Base-by-base conservation (phyloP, 1,284 basidiomycete species). In the Melampsora americana region DNA sequence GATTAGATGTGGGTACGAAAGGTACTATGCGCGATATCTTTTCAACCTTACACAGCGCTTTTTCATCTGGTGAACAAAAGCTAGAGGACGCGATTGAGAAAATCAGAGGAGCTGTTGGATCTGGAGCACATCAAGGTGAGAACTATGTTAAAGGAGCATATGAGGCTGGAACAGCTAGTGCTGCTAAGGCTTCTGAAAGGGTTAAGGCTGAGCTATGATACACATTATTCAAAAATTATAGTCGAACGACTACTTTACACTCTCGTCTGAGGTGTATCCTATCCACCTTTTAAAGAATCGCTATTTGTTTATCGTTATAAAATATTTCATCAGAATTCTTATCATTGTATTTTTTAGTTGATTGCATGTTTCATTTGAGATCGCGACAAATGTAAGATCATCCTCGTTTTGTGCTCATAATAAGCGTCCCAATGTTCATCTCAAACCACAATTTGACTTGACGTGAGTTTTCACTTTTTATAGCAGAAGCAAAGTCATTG, bases 71-170 rank as follows among this genome's bases (percentile, higher is more conserved):
- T 50, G 79, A 80, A 66, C 79, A 78, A 48, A 77, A 76, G 30
- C 74, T 80, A 42, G 78, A 77, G 46, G 77, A 78, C n/a, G 79
- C 78, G 12, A 75, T 80, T 48, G 79, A 78, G n/a, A 73, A 79
- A 35, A 69, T 81, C 59, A 79, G 78, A 61, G 79, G 79, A 39
- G 78, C 80, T 18, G 79, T 80, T 69, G 79, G 80, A 5, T 64
- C 69, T 3, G 80, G 70, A 0, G 69, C 76, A 35, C 61, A 32
- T 14, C 28, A n/a, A 56, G 53, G 53, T 56, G 53, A 56, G 53
- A 20, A 23, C 28, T 23, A 56, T 28, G 28, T 56, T 23, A 56
- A 56, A 56, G 53, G 53, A 56, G 53, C 53, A 56, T 56, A 56
- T 56, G 53, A 56, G 53, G 53, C 53, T n/a, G 53, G 53, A 3